Conservation (phyloP, 1,284 basidiomycete species). For the Dichomitus squalens region DNA sequence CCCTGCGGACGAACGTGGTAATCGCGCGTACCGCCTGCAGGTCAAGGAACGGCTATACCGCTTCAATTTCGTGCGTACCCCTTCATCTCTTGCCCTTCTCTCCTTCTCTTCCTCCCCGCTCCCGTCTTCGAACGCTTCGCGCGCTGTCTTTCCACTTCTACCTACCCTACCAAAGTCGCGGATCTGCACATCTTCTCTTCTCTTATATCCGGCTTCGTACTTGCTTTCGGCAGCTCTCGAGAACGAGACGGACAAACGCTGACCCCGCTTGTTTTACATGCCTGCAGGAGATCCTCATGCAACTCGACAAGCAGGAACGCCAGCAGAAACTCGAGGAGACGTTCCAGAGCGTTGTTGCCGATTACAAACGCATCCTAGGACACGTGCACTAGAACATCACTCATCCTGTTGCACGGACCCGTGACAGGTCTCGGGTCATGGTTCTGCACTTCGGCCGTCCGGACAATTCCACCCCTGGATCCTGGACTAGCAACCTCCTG, state of each 20-base stretch:
- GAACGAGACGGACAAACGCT: not conserved
- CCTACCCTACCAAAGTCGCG: not conserved
- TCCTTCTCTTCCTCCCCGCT: not conserved
- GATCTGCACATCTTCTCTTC: not conserved
- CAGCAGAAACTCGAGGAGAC: constrained; percentile 92
- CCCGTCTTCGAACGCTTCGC: too few relatives aligned
- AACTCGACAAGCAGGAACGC: constrained; percentile 84
- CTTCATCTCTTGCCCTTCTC: not conserved
- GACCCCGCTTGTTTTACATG: not conserved
- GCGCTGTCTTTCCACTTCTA: too few relatives aligned
- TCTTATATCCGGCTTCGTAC: not conserved
- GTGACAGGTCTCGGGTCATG: not conserved
- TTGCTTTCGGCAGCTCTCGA: too few relatives aligned
- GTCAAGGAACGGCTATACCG: constrained; percentile 94
- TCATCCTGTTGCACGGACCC: not conserved
- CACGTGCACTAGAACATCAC: constrained; percentile 32
- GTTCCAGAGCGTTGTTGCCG: constrained; percentile 84
- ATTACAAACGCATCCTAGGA: constrained; percentile 82
- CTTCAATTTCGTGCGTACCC: constrained; percentile 84
- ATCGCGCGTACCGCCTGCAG: constrained; percentile 76
- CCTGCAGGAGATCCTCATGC: constrained; percentile 79
- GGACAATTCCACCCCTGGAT: not conserved
- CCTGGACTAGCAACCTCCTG: not conserved
- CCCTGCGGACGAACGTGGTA: constrained; percentile 54
- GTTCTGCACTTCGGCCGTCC: not conserved